Conservation (phyloP, 495 filamentous ascomycete species). For the Penicillium maclennaniae region DNA sequence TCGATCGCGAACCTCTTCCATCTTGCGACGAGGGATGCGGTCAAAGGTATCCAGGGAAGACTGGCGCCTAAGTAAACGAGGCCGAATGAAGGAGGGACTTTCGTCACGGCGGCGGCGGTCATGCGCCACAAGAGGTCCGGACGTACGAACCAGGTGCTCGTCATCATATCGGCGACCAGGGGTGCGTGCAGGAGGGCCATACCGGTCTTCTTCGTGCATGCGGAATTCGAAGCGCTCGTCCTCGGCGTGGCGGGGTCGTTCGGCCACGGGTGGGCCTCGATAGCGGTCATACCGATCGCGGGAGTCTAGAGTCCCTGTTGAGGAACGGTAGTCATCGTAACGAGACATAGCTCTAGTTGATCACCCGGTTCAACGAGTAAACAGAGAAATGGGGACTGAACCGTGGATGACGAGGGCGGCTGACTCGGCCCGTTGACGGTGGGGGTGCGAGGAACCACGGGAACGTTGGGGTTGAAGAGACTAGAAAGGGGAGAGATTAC, state of each 20-base stretch:
- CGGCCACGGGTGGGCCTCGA: conserved; percentile 40
- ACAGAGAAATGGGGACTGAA: conserved; percentile 12
- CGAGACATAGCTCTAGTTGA: conserved; percentile 38
- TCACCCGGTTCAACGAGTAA: not conserved
- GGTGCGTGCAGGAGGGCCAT: conserved; percentile 50
- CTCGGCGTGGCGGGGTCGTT: conserved; percentile 43
- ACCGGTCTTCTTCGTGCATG: conserved; percentile 53
- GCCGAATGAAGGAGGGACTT: conserved; percentile 44
- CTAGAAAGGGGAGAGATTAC: not conserved
- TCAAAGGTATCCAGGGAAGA: conserved; percentile 72
- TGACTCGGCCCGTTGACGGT: conserved; percentile 26
- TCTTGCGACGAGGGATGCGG: conserved; percentile 55
- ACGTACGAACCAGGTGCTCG: conserved; percentile 44
- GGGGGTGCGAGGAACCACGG: conserved; percentile 21
- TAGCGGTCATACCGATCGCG: conserved; percentile 46
- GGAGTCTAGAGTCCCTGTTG: conserved; percentile 37
- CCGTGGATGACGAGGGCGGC: conserved; percentile 34
- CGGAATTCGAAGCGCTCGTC: conserved; percentile 52
- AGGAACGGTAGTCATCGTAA: conserved; percentile 44
- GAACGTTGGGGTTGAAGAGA: not conserved
- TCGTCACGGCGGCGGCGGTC: conserved; percentile 37
- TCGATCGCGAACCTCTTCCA: conserved; percentile 48
- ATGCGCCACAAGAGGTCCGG: conserved; percentile 38
- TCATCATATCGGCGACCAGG: conserved; percentile 47
- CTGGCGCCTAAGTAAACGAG: conserved; percentile 60